Base-by-base conservation (phyloP, 176 grass and related monocot genomes). In the Guadua angustifolia region DNA sequence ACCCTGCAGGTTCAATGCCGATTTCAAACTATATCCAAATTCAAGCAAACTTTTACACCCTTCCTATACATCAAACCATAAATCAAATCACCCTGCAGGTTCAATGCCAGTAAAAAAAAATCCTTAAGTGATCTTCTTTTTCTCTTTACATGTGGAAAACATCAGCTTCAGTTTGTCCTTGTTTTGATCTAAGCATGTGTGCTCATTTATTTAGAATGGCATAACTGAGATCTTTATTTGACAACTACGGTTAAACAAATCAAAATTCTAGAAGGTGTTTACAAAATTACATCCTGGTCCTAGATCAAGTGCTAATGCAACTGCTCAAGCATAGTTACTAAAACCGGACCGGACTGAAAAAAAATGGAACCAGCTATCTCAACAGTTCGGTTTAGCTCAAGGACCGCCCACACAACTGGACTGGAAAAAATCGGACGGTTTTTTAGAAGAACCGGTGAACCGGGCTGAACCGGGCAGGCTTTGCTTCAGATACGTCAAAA, bases 11-110 rank as follows among this genome's bases (percentile, higher is more conserved):
- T n/a, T n/a, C n/a, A n/a, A n/a, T n/a, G n/a, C n/a, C 9, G 26
- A 82, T 26, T 52, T 72, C 35, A 73, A 81, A 56, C 5, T 33
- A 88, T 71, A 46, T 73, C 70, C n/a, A n/a, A n/a, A n/a, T n/a
- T 56, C 66, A 60, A 68, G 57, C 2, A 59, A 24, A 81, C n/a
- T 60, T 33, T 68, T 16, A 74, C 21, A 53, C 21, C 13, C 47
- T 65, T 66, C 39, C 4, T 40, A 33, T 49, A 72, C 52, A 47
- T 49, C 9, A n/a, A 58, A 58, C 21, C 9, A 58, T 58, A 58
- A 22, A 8, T 22, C 55, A 58, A 58, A 10, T 58, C 72, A 88
- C 5, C 17, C 32, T 77, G 21, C 55, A 65, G n/a, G 24, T 83
- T 56, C 17, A 77, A 82, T 83, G 10, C 4, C 53, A 78, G 45